phyloP scores from a whole-genome alignment of 208 protist genomes.

The Wallacemonas sp. region DNA sequence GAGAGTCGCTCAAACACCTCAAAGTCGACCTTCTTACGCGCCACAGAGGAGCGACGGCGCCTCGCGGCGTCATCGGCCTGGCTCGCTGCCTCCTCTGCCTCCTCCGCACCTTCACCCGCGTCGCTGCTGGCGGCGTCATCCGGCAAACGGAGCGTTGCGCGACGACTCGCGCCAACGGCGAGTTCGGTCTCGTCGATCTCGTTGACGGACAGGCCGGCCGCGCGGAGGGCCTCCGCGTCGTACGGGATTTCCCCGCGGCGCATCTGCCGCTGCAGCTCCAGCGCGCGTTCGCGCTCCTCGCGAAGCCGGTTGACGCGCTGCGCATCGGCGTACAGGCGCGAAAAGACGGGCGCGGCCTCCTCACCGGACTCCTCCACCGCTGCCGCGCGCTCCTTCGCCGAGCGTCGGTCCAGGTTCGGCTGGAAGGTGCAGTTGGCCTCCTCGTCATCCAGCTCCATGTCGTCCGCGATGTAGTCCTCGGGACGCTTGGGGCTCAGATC shows the following conservation, averaged over 20 bases:
- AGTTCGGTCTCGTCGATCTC: constrained; percentile 6
- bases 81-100: neutral
- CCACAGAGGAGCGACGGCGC: neutral
- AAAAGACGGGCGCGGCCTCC: constrained; percentile 29
- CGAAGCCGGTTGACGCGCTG: constrained; percentile 42
- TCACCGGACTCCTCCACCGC: neutral
- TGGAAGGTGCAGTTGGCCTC: constrained; percentile 49
- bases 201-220: constrained; percentile 1
- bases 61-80: neutral
- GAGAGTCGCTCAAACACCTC: constrained; percentile 61
- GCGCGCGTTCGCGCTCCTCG: constrained; percentile 21
- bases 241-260: constrained; percentile 21
- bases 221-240: constrained; percentile 6
- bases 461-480: constrained; percentile 11
- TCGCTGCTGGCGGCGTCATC: constrained; percentile 2
- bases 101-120: constrained; percentile 4
- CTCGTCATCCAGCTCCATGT: constrained; percentile 13
- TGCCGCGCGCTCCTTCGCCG: constrained; percentile 2
- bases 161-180: neutral
- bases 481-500: neutral
- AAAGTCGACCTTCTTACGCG: constrained; percentile 7
- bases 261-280: constrained; percentile 25
- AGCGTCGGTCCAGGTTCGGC: constrained; percentile 17
- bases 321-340: constrained; percentile 56
- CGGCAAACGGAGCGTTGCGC: neutral